Base-by-base conservation (phyloP, 441 rosid species). In the Mallotus japonicus region DNA sequence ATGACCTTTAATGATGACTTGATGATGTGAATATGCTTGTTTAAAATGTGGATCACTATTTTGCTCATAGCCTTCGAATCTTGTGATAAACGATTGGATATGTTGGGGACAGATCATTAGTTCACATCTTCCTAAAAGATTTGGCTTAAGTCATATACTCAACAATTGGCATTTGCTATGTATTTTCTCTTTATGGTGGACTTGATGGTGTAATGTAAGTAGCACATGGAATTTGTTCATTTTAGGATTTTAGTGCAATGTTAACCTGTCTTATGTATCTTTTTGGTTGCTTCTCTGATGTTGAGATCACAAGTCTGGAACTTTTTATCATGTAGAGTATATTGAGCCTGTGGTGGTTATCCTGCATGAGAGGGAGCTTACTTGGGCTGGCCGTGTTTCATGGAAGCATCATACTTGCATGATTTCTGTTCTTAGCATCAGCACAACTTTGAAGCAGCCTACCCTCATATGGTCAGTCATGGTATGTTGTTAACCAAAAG, bases 391-490 rank as follows among this genome's bases (percentile, higher is more conserved):
- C 68, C 89, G 97, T 75, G 78, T 90, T 76, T 76, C 95, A 47
- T 96, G 97, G 98, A 96, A 96, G 85, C 92, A 89, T 80, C 99
- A 96, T 77, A 90, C 99, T 76, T 90, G 98, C 88, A 85, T 79
- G 89, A 84, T 96, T 78, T 92, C 99, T 82, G 97, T 98, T 46
- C 88, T 96, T 80, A 96, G 98, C 82, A 93, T 96, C 82, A 96
- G 94, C 83, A 89, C 98, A 65, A 88, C 95, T 62, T 80, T 88
- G 85, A 92, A 93, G 88, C 98, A 90, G 81, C 97, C 95, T 75
- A 97, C 99, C 53, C 93, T 93, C 77, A 93, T 93, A 87, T 96
- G 97, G 98, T 93, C 98, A 77, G 90, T 73, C 70, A 65, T 53
- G 80, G 80, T 80, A 80, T 75, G 96, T 87, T 87, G 73, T 69